Conservation (phyloP, 768 basidiomycete genomes). For the Suillus hirtellus region DNA sequence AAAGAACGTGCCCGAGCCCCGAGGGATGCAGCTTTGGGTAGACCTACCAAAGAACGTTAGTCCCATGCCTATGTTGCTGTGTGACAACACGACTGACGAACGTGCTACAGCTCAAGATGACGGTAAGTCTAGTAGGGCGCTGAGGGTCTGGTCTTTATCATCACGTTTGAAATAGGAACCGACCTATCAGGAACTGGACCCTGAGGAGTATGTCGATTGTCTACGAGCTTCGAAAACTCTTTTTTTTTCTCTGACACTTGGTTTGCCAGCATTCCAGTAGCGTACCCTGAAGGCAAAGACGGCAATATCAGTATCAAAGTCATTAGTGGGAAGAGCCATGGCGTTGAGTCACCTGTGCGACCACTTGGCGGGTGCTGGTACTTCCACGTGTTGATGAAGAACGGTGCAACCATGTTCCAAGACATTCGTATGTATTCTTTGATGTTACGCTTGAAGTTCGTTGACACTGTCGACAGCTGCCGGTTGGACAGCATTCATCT, state of each 20-base stretch:
- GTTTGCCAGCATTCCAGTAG: slow-evolving; percentile 60
- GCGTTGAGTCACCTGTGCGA: slow-evolving; percentile 82
- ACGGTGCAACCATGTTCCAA: slow-evolving; percentile 69
- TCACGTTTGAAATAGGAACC: slow-evolving; percentile 50
- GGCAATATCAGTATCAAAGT: slow-evolving; percentile 76
- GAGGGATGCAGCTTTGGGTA: slow-evolving; percentile 87
- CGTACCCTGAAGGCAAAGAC: slow-evolving; percentile 68
- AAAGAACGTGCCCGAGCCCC: slow-evolving; percentile 64
- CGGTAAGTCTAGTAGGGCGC: slow-evolving; percentile 38
- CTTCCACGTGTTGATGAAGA: slow-evolving; percentile 73
- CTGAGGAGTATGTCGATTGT: slow-evolving; percentile 48
- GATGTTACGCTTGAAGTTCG: background rate
- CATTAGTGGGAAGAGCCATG: slow-evolving; percentile 88
- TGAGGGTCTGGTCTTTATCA: slow-evolving; percentile 13
- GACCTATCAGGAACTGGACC: slow-evolving; percentile 79
- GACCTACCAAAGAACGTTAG: slow-evolving; percentile 72
- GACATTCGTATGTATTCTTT: slow-evolving; percentile 62
- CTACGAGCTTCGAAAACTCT: background rate
- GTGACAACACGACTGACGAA: slow-evolving; percentile 19
- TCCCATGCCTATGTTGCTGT: background rate
- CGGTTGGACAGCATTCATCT: slow-evolving; percentile 91
- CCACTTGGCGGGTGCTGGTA: slow-evolving; percentile 95
- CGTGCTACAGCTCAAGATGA: slow-evolving; percentile 69
- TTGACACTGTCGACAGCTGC: slow-evolving; percentile 42
- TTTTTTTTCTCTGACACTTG: slow-evolving; percentile 7